Base-by-base conservation (phyloP, 495 filamentous ascomycete species). In the Trichoderma asperelloides region DNA sequence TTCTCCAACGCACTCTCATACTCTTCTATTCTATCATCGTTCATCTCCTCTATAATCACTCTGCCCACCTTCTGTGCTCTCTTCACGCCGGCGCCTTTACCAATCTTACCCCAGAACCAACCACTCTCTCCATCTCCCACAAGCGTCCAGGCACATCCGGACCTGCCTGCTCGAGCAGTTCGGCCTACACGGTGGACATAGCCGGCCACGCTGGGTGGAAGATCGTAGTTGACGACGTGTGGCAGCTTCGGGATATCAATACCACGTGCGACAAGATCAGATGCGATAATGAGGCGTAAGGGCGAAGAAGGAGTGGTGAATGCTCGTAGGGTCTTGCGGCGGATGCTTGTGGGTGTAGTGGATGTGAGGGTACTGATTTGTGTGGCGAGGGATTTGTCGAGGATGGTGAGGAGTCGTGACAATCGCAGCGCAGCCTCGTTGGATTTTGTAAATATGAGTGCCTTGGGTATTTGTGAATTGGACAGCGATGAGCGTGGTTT, bases 171-270 rank as follows among this genome's bases (percentile, higher is more conserved):
- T 74, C 94, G 80, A 12, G 94, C 94, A 0, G 95, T 97, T 66
- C 95, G 86, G 12, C 95, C 95, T 13, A 97, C 92, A 25, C 95
- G 89, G 76, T 98, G 95, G 15, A 98, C 89, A 70, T 98, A 98
- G 21, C 87, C 89, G 4, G 87, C 89, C 28, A 91, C 78, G 68
- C 86, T 90, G 11, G 85, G 83, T 0, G 95, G 96, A 41, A 98
- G 80, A 73, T 98, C 95, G 79, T 98, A 98, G 75, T 97, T 97
- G 71, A 98, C 80, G 13, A 98, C 92, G 70, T 96, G 89, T 28
- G 86, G 86, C 28, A 98, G 81, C 28, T 86, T 84, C 1, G 83
- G 83, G 1, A 97, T 80, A 73, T 98, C 95, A n/a, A 98, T 86
- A 72, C 95, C 95, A 60, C 96, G 90, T 1, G 94, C 89, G 1